phyloP scores from a whole-genome alignment of 108 stramenopile species.

The Hondaea fermentalgiana region DNA sequence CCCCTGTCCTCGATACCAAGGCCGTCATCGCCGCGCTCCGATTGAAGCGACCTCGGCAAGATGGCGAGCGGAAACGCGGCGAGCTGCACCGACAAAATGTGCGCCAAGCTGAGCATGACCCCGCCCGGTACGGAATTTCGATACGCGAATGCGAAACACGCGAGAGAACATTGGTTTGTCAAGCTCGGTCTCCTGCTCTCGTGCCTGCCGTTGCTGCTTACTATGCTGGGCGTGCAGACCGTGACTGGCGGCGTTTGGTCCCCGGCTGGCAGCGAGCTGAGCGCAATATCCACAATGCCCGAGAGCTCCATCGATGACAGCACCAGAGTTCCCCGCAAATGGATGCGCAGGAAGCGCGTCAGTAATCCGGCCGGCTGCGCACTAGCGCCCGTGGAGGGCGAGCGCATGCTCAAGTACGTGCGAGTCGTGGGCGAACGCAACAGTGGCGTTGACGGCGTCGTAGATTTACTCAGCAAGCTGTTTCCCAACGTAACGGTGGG shows the following conservation, averaged over 20 bases:
- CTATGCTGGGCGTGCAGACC: background rate
- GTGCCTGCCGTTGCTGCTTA: background rate
- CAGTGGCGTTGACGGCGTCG: background rate
- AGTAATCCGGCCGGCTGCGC: background rate
- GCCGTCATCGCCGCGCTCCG: too few relatives aligned
- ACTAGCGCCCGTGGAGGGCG: background rate
- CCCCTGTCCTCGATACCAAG: too few relatives aligned
- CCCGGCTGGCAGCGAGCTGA: background rate
- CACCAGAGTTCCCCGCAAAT: background rate
- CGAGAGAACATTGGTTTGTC: background rate
- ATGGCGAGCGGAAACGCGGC: too few relatives aligned
- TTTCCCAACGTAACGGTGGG: constrained; percentile 5
- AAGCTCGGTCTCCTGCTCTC: constrained; percentile 1
- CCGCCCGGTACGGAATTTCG: background rate
- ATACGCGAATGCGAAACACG: background rate
- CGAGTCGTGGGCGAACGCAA: constrained; percentile 7
- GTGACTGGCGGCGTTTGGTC: background rate
- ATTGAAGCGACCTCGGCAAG: too few relatives aligned
- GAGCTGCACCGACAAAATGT: too few relatives aligned
- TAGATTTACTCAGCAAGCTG: background rate
- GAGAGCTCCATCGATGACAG: background rate
- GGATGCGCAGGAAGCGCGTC: background rate
- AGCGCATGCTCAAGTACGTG: background rate
- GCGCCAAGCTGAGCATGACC: background rate
- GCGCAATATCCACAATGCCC: background rate